Conservation (phyloP, 495 filamentous ascomycete genomes). For the Pseudevernia furfuracea region DNA sequence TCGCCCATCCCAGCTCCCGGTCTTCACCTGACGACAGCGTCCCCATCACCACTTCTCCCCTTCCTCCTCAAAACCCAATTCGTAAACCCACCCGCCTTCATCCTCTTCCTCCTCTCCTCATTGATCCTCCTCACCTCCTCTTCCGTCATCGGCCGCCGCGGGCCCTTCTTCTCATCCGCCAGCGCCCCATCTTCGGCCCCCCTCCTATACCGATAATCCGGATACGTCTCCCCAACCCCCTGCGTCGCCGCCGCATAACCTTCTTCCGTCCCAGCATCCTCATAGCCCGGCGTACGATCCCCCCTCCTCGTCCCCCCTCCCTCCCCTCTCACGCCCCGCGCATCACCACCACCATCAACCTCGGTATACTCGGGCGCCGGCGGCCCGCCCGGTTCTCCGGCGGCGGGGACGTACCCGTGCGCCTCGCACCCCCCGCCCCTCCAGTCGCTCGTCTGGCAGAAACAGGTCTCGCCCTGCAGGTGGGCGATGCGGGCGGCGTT, state of each 20-base stretch:
- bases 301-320: background rate
- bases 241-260: background rate
- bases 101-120: slow-evolving; percentile 18
- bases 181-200: background rate
- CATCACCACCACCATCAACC: background rate
- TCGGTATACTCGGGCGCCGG: background rate
- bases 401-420: slow-evolving; percentile 10
- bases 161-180: background rate
- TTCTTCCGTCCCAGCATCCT: background rate
- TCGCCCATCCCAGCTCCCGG: background rate
- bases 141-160: background rate
- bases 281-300: slow-evolving; percentile 1
- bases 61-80: slow-evolving; percentile 15
- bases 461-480: slow-evolving; percentile 16
- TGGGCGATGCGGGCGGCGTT: slow-evolving; percentile 19
- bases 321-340: background rate
- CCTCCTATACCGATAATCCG: background rate
- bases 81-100: background rate
- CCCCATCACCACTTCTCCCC: background rate
- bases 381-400: background rate
- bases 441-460: slow-evolving; percentile 23
- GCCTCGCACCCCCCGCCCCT: slow-evolving; percentile 11
- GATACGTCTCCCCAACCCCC: background rate
- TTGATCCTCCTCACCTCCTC: slow-evolving; percentile 19
- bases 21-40: background rate